These are phyloP conservation scores for Ustanciosporium gigantosporum DNA, from an alignment of 1,284 basidiomycete genomes.

Conservation along the genomic window DNA sequence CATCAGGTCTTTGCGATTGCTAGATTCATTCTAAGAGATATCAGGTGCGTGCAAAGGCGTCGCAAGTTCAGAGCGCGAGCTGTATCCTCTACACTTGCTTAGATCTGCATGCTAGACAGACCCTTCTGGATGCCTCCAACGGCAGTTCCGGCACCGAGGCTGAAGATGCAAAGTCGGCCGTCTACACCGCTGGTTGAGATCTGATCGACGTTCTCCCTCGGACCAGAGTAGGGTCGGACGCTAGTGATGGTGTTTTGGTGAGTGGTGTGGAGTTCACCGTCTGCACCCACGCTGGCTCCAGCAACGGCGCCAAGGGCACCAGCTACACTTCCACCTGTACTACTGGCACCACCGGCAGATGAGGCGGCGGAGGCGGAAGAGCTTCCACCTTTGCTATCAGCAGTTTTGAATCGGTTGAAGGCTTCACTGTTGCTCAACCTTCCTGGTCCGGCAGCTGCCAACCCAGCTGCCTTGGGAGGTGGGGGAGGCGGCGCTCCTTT, in stretches of 20 bases:
- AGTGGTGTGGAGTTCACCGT: conserved; percentile 69
- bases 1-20: no score
- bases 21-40: no score
- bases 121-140: conserved; percentile 48
- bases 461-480: conserved; percentile 47
- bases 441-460: conserved; percentile 66
- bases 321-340: conserved; percentile 62
- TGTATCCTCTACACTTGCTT: no score
- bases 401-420: conserved; percentile 91
- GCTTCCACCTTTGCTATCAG: conserved; percentile 77
- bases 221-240: conserved; percentile 61
- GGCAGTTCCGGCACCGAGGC: conserved; percentile 64
- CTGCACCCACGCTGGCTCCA: conserved; percentile 71
- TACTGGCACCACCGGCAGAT: conserved; percentile 17
- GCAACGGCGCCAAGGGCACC: conserved; percentile 69
- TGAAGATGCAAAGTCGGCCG: conserved; percentile 90
- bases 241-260: conserved; percentile 99
- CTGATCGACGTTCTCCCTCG: conserved; percentile 66
- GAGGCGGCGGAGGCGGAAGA: conserved; percentile 54
- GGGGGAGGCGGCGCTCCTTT: conserved; percentile 56
- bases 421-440: conserved; percentile 90
- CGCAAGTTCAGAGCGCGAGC: no score
- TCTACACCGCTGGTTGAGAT: conserved; percentile 94
- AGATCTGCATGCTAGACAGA: conserved; percentile 44
- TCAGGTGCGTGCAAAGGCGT: no score